Evolutionary conservation across 176 grass and related monocot genomes (phyloP).

Genomic region (Oropetium thomaeum): DNA sequence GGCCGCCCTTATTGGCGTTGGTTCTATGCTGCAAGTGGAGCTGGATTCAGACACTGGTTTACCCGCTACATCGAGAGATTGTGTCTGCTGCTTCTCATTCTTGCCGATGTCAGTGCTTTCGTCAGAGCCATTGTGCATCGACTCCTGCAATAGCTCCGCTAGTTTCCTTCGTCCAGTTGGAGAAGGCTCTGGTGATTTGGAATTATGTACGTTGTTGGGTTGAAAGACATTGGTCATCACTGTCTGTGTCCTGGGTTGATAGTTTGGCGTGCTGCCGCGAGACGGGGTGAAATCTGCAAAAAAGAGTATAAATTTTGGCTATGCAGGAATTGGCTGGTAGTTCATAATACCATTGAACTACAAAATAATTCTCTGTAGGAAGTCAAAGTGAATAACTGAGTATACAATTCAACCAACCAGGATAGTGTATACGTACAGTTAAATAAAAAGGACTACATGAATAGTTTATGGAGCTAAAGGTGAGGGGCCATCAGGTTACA

Average conservation of each 20-base stretch:
- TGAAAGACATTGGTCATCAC: slow-evolving; percentile 41
- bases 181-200: slow-evolving; percentile 69
- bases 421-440: background rate
- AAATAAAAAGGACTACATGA: slow-evolving; percentile 34
- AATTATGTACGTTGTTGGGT: slow-evolving; percentile 26
- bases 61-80: slow-evolving; percentile 14
- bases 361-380: background rate
- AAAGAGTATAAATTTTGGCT: background rate
- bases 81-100: slow-evolving; percentile 9
- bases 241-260: slow-evolving; percentile 46
- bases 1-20: slow-evolving; percentile 21
- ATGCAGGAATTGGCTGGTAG: background rate
- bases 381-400: slow-evolving; percentile 4
- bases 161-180: slow-evolving; percentile 74
- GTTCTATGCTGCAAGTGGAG: slow-evolving; percentile 27
- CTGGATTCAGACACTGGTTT: slow-evolving; percentile 34
- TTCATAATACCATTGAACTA: slow-evolving; percentile 21
- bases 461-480: slow-evolving; percentile 21
- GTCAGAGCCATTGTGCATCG: slow-evolving; percentile 33
- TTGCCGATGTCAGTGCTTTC: slow-evolving; percentile 23
- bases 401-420: background rate
- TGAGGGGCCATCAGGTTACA: slow-evolving; percentile 15
- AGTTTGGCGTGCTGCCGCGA: slow-evolving; percentile 66
- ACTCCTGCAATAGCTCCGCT: slow-evolving; percentile 64
- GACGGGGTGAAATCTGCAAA: slow-evolving; percentile 92